phyloP scores from a whole-genome alignment of 2,329 filamentous ascomycete species.

The Aurifilum marmelostoma region DNA sequence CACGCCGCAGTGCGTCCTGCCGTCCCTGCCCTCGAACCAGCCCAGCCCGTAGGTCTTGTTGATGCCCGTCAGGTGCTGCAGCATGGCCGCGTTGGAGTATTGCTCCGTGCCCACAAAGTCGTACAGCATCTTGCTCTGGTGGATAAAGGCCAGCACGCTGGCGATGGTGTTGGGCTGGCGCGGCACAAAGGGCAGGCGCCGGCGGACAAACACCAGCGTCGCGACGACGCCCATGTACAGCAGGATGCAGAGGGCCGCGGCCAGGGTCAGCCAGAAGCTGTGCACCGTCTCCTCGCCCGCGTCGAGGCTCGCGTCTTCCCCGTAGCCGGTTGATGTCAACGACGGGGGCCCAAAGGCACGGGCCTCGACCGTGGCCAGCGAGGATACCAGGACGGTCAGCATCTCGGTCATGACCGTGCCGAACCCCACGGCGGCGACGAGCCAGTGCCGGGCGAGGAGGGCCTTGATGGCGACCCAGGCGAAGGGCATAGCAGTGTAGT shows the following conservation, averaged over 20 bases:
- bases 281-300: slow-evolving; percentile 62
- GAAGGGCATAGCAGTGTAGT: slow-evolving; percentile 74
- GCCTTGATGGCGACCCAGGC: slow-evolving; percentile 66
- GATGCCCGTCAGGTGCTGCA: slow-evolving; percentile 58
- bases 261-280: slow-evolving; percentile 70
- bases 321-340: slow-evolving; percentile 8
- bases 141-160: slow-evolving; percentile 74
- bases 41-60: slow-evolving; percentile 74
- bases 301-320: slow-evolving; percentile 41
- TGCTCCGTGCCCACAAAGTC: slow-evolving; percentile 73
- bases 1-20: slow-evolving; percentile 74
- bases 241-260: slow-evolving; percentile 65
- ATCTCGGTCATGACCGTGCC: slow-evolving; percentile 75
- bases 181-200: slow-evolving; percentile 72
- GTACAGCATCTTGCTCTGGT: slow-evolving; percentile 79
- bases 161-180: slow-evolving; percentile 80
- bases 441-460: slow-evolving; percentile 63
- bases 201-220: slow-evolving; percentile 60
- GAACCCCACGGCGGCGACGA: slow-evolving; percentile 70
- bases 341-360: slow-evolving; percentile 55
- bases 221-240: slow-evolving; percentile 65
- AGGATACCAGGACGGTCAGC: slow-evolving; percentile 69
- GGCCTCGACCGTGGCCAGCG: slow-evolving; percentile 67
- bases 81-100: slow-evolving; percentile 64
- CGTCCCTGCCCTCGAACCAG: slow-evolving; percentile 76